phyloP scores from a whole-genome alignment of 805 yeast species.

The Yarrowia keelungensis region DNA sequence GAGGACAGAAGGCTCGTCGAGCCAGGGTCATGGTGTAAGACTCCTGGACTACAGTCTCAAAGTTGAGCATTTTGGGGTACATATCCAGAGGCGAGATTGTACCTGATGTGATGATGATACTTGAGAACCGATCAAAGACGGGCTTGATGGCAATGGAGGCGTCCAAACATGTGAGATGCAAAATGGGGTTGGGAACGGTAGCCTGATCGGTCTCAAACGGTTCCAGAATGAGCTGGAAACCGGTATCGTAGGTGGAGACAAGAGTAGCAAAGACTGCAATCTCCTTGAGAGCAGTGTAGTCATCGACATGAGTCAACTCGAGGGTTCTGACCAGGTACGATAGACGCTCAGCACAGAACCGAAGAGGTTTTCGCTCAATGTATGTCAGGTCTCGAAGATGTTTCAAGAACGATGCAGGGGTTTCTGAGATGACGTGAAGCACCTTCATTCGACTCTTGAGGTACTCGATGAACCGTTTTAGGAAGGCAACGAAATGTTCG shows the following conservation, averaged over 20 bases:
- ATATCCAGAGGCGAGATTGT: conserved; percentile 97
- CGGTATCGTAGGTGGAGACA: conserved; percentile 92
- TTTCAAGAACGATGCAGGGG: conserved; percentile 90
- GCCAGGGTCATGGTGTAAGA: conserved; percentile 96
- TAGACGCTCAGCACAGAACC: conserved; percentile 91
- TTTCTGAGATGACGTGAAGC: conserved; percentile 95
- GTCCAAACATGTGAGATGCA: conserved; percentile 92
- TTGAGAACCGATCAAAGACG: conserved; percentile 88
- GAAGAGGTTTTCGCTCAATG: conserved; percentile 87
- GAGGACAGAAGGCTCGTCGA: conserved; percentile 88
- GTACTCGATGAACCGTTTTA: conserved; percentile 92
- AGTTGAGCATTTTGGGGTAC: conserved; percentile 97
- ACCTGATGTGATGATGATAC: conserved; percentile 95
- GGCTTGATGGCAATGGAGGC: conserved; percentile 98
- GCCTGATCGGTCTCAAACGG: conserved; percentile 96
- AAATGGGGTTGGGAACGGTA: conserved; percentile 95
- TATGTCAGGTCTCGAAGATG: conserved; percentile 92
- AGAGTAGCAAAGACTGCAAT: conserved; percentile 96
- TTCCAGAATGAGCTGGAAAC: conserved; percentile 88
- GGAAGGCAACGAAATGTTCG: conserved; percentile 92
- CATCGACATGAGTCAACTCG: conserved; percentile 87
- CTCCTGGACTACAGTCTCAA: conserved; percentile 87
- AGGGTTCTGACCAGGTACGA: conserved; percentile 87
- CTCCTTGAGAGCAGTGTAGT: conserved; percentile 89
- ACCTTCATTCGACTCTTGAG: conserved; percentile 97